A percentile compares a stretch with the other conserved stretches of the same genome.
phyloP scores from a whole-genome alignment of 306 rosid species.

The Cotoneaster glaucophyllus region DNA sequence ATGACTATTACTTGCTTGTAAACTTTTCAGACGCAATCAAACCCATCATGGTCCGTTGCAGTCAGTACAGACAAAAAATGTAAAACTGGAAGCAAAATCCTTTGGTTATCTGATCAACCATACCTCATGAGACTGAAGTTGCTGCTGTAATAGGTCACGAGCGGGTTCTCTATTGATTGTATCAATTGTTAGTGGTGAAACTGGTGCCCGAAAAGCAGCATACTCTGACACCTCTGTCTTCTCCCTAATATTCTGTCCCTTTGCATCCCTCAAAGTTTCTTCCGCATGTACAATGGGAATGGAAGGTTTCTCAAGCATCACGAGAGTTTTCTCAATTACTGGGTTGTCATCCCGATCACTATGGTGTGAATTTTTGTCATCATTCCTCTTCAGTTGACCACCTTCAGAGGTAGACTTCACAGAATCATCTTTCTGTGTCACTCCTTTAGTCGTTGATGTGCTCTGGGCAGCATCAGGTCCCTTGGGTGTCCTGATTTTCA shows the following conservation, averaged over 20 bases:
- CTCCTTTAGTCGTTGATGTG: constrained; percentile 41
- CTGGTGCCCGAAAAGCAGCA: constrained; percentile 40
- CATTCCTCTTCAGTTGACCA: constrained; percentile 35
- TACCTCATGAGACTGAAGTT: constrained; percentile 51
- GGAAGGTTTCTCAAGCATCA: constrained; percentile 68
- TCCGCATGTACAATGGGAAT: constrained; percentile 26
- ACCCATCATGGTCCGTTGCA: background rate
- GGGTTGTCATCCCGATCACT: constrained; percentile 57
- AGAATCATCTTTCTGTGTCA: constrained; percentile 35
- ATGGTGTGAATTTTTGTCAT: constrained; percentile 31
- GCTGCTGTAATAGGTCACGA: constrained; percentile 32
- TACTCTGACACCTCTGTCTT: constrained; percentile 39
- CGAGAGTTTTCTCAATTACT: constrained; percentile 74
- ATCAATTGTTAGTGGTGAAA: constrained; percentile 37
- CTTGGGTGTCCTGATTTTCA: constrained; percentile 71
- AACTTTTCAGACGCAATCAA: background rate
- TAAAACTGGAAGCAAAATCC: constrained; percentile 1
- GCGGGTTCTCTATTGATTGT: constrained; percentile 35
- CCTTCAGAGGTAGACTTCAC: constrained; percentile 39
- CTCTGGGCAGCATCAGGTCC: constrained; percentile 43
- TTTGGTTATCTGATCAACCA: constrained; percentile 18
- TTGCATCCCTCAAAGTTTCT: constrained; percentile 23
- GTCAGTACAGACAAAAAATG: background rate
- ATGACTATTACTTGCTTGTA: background rate
- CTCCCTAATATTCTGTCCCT: constrained; percentile 25